These are phyloP conservation scores for Malbranchea zuffiana DNA, from an alignment of 2,329 filamentous ascomycete species.

Conservation along the genomic window DNA sequence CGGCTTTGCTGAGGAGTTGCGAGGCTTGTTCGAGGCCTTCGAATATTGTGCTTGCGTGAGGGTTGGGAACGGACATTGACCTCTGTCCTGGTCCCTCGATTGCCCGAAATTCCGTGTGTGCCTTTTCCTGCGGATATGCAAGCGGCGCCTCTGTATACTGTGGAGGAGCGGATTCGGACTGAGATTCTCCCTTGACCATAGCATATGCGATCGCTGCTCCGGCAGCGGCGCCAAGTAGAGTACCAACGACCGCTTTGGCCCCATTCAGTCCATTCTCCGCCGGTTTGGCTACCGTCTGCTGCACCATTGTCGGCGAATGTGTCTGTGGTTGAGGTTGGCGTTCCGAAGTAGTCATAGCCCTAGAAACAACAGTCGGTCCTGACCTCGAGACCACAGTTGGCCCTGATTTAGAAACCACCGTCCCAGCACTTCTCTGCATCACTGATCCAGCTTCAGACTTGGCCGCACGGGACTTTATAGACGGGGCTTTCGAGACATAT, in stretches of 20 bases:
- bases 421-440: slow-evolving; percentile 13
- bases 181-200: slow-evolving; percentile 43
- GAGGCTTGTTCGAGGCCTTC: slow-evolving; percentile 26
- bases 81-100: slow-evolving; percentile 24
- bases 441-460: slow-evolving; percentile 23
- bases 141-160: slow-evolving; percentile 17
- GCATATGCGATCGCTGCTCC: slow-evolving; percentile 67
- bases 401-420: slow-evolving; percentile 13
- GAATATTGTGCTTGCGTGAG: slow-evolving; percentile 32
- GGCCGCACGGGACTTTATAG: slow-evolving; percentile 19
- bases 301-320: slow-evolving; percentile 26
- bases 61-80: slow-evolving; percentile 25
- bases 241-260: slow-evolving; percentile 58
- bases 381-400: slow-evolving; percentile 17
- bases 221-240: slow-evolving; percentile 66
- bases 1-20: slow-evolving; percentile 12
- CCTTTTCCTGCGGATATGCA: slow-evolving; percentile 12
- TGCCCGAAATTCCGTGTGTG: slow-evolving; percentile 22
- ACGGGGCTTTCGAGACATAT: slow-evolving; percentile 26
- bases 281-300: slow-evolving; percentile 22
- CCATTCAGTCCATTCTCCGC: slow-evolving; percentile 23
- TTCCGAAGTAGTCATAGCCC: slow-evolving; percentile 19
- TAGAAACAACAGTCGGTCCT: slow-evolving; percentile 14
- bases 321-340: slow-evolving; percentile 15
- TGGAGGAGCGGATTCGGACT: slow-evolving; percentile 17